Conservation (phyloP, 2,329 filamentous ascomycete species). For the Cordyceps fumosorosea region DNA sequence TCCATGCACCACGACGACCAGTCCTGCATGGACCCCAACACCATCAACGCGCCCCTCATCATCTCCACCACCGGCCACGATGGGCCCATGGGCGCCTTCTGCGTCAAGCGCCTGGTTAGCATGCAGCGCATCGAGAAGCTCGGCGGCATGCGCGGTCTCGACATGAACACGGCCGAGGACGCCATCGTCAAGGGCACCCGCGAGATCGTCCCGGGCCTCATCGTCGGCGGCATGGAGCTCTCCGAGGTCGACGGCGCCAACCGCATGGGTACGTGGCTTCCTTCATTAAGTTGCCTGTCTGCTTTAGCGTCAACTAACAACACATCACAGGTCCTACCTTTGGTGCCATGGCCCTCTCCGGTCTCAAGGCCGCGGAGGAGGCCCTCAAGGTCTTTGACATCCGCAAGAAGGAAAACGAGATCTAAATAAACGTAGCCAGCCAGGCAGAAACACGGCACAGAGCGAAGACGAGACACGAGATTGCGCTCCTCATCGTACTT, state of each 20-base stretch:
- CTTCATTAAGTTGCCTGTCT: background rate
- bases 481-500: background rate
- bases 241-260: slow-evolving; percentile 87
- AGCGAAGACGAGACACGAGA: background rate
- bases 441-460: background rate
- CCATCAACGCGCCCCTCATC: slow-evolving; percentile 84
- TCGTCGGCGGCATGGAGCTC: slow-evolving; percentile 93
- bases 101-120: slow-evolving; percentile 80
- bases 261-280: slow-evolving; percentile 61
- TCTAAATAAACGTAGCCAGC: slow-evolving; percentile 29
- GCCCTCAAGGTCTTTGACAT: slow-evolving; percentile 70
- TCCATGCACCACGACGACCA: slow-evolving; percentile 83
- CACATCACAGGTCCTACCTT: slow-evolving; percentile 58
- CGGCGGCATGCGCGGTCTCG: slow-evolving; percentile 85
- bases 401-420: slow-evolving; percentile 70
- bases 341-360: slow-evolving; percentile 80
- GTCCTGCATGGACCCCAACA: slow-evolving; percentile 96
- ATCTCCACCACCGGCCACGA: slow-evolving; percentile 91
- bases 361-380: slow-evolving; percentile 88
- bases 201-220: slow-evolving; percentile 79
- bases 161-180: slow-evolving; percentile 89
- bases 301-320: slow-evolving; percentile 41
- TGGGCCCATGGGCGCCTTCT: slow-evolving; percentile 85
- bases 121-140: slow-evolving; percentile 80
- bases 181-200: slow-evolving; percentile 89